A percentile compares a stretch with the other conserved stretches of the same genome.
phyloP scores from a whole-genome alignment of 192 early-diverging fungal genomes.

The Gonapodya sp. region DNA sequence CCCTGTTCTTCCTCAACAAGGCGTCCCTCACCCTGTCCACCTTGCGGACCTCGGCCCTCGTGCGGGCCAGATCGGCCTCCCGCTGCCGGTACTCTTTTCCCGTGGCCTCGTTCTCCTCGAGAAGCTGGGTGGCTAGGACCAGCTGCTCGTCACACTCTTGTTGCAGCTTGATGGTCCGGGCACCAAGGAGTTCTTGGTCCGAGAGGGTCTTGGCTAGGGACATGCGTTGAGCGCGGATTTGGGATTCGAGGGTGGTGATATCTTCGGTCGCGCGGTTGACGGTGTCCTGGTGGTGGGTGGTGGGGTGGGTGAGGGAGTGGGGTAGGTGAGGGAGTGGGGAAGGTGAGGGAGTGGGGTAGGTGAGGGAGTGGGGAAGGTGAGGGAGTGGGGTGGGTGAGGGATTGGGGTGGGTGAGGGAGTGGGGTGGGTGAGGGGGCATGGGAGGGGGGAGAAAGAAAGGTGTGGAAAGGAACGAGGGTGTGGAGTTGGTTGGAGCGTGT shows the following conservation, averaged over 20 bases:
- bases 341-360: too few species aligned
- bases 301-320: too few species aligned
- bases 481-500: too few species aligned
- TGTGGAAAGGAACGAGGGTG: too few species aligned
- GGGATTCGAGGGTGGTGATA: constrained; percentile 37
- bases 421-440: too few species aligned
- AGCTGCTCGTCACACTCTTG: constrained; percentile 49
- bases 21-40: constrained; percentile 36
- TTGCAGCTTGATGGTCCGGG: constrained; percentile 39
- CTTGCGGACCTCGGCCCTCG: constrained; percentile 34
- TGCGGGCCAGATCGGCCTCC: constrained; percentile 34
- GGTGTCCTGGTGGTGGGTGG: constrained; percentile 47
- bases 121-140: constrained; percentile 29
- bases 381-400: too few species aligned
- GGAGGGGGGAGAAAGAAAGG: too few species aligned
- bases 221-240: constrained; percentile 39
- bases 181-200: constrained; percentile 38
- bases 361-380: too few species aligned
- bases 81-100: constrained; percentile 29
- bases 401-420: too few species aligned
- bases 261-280: constrained; percentile 52
- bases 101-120: constrained; percentile 35
- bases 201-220: constrained; percentile 44
- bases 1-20: constrained; percentile 40
- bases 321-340: too few species aligned